Evolutionary conservation across 805 yeast species (phyloP).

Genomic region (Teunomyces funiuensis): DNA sequence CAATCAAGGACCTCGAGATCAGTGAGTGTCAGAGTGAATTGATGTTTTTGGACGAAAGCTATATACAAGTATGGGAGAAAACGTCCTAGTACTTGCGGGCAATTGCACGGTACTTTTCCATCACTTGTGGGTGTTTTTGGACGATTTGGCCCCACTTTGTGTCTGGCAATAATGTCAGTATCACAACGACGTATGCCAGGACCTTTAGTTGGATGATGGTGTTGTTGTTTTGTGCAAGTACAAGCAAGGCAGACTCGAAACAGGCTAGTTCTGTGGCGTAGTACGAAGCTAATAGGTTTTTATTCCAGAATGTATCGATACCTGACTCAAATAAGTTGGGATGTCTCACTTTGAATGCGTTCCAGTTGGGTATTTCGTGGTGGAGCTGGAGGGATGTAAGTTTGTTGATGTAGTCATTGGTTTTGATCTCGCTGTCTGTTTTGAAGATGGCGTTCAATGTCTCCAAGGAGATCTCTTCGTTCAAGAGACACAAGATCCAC

Average conservation of each 20-base stretch:
- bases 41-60: constrained; percentile 59
- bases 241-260: constrained; percentile 13
- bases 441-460: constrained; percentile 15
- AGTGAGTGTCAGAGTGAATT: constrained; percentile 53
- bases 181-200: constrained; percentile 14
- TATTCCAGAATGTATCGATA: neutral
- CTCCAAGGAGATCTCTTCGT: constrained; percentile 15
- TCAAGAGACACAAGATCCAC: constrained; percentile 39
- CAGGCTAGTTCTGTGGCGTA: constrained; percentile 10
- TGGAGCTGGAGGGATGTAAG: constrained; percentile 16
- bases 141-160: constrained; percentile 20
- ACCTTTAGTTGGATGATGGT: constrained; percentile 15
- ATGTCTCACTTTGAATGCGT: constrained; percentile 25
- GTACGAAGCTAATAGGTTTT: constrained; percentile 1
- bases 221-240: constrained; percentile 5
- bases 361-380: constrained; percentile 26
- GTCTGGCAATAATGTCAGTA: constrained; percentile 16
- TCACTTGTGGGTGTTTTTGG: constrained; percentile 5
- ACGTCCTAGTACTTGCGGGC: constrained; percentile 7
- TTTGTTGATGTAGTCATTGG: neutral
- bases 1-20: constrained; percentile 52
- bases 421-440: constrained; percentile 9
- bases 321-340: constrained; percentile 20
- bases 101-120: constrained; percentile 8
- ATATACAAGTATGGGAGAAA: constrained; percentile 67